Evolutionary conservation across 2,329 filamentous ascomycete species (phyloP).

Genomic region (Curvularia sp.): DNA sequence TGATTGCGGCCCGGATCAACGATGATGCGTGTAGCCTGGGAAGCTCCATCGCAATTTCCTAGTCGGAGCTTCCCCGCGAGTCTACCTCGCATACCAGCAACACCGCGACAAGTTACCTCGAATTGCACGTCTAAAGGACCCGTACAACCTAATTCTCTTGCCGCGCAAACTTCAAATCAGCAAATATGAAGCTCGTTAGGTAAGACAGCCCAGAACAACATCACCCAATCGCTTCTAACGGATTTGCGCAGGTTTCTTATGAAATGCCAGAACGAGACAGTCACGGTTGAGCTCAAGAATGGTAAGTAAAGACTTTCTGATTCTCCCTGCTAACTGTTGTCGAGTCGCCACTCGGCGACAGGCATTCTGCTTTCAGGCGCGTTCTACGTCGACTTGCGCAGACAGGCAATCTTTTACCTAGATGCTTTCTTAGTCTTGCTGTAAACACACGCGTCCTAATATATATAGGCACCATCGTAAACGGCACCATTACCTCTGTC

Average conservation of each 20-base stretch:
- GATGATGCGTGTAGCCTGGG: slow-evolving; percentile 26
- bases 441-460: slow-evolving; percentile 6
- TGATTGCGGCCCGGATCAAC: slow-evolving; percentile 24
- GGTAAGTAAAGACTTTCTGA: slow-evolving; percentile 61
- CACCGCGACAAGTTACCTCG: slow-evolving; percentile 12
- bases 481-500: slow-evolving; percentile 95
- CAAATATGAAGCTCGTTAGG: slow-evolving; percentile 49
- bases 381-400: slow-evolving; percentile 8
- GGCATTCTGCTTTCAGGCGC: not conserved
- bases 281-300: slow-evolving; percentile 98
- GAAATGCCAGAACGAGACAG: slow-evolving; percentile 99
- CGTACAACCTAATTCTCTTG: not conserved
- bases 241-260: slow-evolving; percentile 79
- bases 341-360: not conserved
- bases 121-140: not conserved
- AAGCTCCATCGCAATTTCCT: slow-evolving; percentile 34
- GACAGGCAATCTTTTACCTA: slow-evolving; percentile 2
- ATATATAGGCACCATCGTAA: slow-evolving; percentile 81
- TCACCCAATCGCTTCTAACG: slow-evolving; percentile 27
- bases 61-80: slow-evolving; percentile 31
- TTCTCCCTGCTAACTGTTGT: slow-evolving; percentile 1
- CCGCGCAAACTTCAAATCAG: slow-evolving; percentile 6
- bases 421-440: not conserved
- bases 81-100: slow-evolving; percentile 25
- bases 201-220: slow-evolving; percentile 16